Evolutionary conservation across 2,329 filamentous ascomycete species (phyloP).

Genomic region (Fusarium oligoseptatum): DNA sequence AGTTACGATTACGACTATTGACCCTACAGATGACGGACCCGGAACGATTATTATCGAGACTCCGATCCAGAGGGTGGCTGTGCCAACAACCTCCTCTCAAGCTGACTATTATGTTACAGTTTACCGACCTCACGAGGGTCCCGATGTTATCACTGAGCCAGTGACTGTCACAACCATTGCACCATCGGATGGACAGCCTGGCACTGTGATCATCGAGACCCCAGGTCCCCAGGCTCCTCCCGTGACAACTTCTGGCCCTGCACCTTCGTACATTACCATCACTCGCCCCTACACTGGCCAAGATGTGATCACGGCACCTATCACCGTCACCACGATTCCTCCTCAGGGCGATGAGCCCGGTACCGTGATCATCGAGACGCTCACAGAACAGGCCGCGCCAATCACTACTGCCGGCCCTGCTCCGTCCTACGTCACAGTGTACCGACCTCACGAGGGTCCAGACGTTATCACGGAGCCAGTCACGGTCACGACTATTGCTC

Average conservation of each 20-base stretch:
- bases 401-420: slow-evolving; percentile 21
- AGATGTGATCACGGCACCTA: slow-evolving; percentile 18
- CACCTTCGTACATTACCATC: slow-evolving; percentile 24
- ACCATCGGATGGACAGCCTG: slow-evolving; percentile 19
- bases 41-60: slow-evolving; percentile 20
- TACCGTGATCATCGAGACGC: slow-evolving; percentile 31
- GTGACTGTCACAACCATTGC: slow-evolving; percentile 19
- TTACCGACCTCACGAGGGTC: slow-evolving; percentile 23
- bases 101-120: slow-evolving; percentile 24
- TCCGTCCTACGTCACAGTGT: slow-evolving; percentile 25
- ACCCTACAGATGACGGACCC: slow-evolving; percentile 2
- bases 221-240: slow-evolving; percentile 5
- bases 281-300: slow-evolving; percentile 26
- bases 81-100: background rate
- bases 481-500: slow-evolving; percentile 27
- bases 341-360: slow-evolving; percentile 25
- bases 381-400: slow-evolving; percentile 15
- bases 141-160: slow-evolving; percentile 11
- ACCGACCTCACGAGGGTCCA: slow-evolving; percentile 23
- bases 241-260: background rate
- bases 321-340: slow-evolving; percentile 28
- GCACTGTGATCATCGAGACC: slow-evolving; percentile 27
- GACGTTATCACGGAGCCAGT: slow-evolving; percentile 26
- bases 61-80: background rate
- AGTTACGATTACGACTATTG: slow-evolving; percentile 10